These are phyloP conservation scores for Epicoccum nigrum DNA, from an alignment of 2,329 filamentous ascomycete species.

Conservation along the genomic window DNA sequence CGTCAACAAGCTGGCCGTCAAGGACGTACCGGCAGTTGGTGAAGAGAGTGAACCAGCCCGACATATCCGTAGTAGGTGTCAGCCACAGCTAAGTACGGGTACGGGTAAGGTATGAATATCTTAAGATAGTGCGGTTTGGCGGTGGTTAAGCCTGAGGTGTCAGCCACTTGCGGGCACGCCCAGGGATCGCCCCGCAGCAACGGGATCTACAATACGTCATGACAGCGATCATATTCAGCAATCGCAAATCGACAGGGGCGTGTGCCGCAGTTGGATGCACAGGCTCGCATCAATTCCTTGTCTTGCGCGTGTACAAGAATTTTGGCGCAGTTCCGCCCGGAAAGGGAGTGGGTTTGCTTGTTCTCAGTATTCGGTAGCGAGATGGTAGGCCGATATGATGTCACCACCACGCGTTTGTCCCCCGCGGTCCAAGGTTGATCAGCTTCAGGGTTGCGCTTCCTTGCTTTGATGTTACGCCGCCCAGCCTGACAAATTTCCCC, in stretches of 20 bases:
- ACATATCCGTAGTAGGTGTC: conserved; percentile 34
- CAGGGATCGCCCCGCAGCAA: conserved; percentile 13
- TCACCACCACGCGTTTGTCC: conserved; percentile 15
- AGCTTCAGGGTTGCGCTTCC: conserved; percentile 13
- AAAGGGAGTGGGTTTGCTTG: conserved; percentile 5
- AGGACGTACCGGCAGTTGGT: conserved; percentile 55
- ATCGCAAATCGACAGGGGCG: conserved; percentile 9
- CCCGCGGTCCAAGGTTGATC: conserved; percentile 10
- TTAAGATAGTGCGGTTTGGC: conserved; percentile 1
- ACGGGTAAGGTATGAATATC: conserved; percentile 7
- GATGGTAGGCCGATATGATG: conserved; percentile 14
- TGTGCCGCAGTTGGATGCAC: conserved; percentile 9
- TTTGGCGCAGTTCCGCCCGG: background rate
- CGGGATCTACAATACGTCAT: conserved; percentile 26
- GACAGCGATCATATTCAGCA: conserved; percentile 16
- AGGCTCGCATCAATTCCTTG: conserved; percentile 6
- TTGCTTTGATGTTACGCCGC: conserved; percentile 17
- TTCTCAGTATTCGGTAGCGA: background rate
- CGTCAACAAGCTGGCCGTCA: conserved; percentile 51
- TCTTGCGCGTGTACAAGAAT: background rate
- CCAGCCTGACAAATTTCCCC: background rate
- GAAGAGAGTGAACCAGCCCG: conserved; percentile 54
- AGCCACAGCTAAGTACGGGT: conserved; percentile 7
- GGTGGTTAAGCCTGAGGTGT: conserved; percentile 11
- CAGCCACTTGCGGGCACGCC: conserved; percentile 5